phyloP scores from a whole-genome alignment of 495 filamentous ascomycete species.

The Xylaria flabelliformis region DNA sequence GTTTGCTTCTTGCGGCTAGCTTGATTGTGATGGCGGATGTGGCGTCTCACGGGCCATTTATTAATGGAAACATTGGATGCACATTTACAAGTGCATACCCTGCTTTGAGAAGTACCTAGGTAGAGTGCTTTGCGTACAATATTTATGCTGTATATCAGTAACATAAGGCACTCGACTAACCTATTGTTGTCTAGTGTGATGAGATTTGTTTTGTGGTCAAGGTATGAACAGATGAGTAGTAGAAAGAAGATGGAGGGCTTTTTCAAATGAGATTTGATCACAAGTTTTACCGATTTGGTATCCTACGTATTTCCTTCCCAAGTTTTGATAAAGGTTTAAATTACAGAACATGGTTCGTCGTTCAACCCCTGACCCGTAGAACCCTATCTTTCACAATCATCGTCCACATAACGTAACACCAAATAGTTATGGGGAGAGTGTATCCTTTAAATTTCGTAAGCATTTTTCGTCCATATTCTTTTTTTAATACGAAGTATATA shows the following conservation, averaged over 20 bases:
- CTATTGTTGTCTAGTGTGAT: background rate
- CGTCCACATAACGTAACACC: background rate
- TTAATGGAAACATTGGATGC: background rate
- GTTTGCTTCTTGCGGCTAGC: background rate
- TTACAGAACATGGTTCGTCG: background rate
- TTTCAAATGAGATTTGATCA: background rate
- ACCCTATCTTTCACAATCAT: background rate
- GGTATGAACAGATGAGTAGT: background rate
- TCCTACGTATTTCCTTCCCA: too few species aligned
- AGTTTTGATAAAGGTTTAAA: background rate
- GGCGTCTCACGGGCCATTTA: conserved; percentile 3
- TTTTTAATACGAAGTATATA: background rate
- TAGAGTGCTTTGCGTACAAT: background rate
- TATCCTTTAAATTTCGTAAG: background rate
- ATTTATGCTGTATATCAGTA: background rate
- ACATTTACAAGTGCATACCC: background rate
- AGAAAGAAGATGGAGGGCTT: background rate
- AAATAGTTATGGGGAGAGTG: background rate
- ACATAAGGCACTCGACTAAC: too few species aligned
- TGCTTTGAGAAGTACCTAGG: too few species aligned
- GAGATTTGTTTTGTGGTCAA: background rate
- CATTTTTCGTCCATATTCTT: background rate
- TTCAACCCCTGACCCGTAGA: background rate
- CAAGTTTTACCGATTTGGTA: background rate
- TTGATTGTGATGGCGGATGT: conserved; percentile 4